Evolutionary conservation across 345 rosid genomes (phyloP), one percentile per base, ranked within the genome.

Genomic region (Leavenworthia alabamica): DNA sequence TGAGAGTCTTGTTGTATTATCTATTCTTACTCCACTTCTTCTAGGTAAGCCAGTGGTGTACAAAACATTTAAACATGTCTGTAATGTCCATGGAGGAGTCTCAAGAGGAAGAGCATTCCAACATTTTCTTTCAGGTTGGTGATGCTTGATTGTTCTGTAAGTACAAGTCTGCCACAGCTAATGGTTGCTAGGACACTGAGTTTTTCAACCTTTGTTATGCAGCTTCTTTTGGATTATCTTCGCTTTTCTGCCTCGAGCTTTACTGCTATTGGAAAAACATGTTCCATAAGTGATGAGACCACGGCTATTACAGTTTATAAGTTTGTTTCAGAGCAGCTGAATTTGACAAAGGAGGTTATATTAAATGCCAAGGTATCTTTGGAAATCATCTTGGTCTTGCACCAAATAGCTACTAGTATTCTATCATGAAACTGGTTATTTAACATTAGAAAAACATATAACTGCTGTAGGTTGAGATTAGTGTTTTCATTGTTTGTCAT

Each of bases 1-100:
- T 39, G 44, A 13, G 35, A 8, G 2, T 51, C 8, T 49, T 49
- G 28, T 41, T 62, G 3, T 49, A 17, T 68, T 44, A 50, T 5
- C 24, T 42, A 55, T 26, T 16, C 9, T 47, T 55, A 56, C 10
- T 46, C 12, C 23, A 31, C 6, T 23, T 71, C 39, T 62, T 22
- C 32, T 57, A 92, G 98, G 97, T 82, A 50, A 73, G 86, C 66
- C 41, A 66, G 46, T 93, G 99, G 97, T 89, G 91, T 67, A 74
- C 83, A 49, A 89, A 89, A 68, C 99, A 93, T 81, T 66, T 93
- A 45, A 80, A 80, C 75, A 93, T 83, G 97, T 86, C 88, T 50
- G 55, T 72, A 7, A 80, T 87, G 91, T 93, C 96, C 1, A 66
- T 78, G 35, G 84, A 77, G 64, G 96, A 82, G 55, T 89, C 91